Conservation (phyloP, 805 yeast species). For the Candida hispaniensis region DNA sequence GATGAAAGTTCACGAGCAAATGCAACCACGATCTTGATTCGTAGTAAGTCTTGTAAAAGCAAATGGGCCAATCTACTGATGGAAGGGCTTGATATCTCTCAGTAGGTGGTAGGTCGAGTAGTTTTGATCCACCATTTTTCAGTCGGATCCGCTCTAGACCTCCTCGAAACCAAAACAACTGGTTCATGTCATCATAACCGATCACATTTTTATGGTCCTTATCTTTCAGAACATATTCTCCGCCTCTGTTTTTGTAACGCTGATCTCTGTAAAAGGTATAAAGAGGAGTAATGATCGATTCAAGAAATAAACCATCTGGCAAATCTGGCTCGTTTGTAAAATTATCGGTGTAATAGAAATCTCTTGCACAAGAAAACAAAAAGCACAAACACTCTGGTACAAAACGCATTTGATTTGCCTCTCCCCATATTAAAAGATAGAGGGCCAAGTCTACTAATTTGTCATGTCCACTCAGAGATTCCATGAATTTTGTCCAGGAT, state of each 20-base stretch:
- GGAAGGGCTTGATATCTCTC: conserved; percentile 48
- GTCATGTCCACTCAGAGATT: conserved; percentile 40
- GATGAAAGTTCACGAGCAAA: conserved; percentile 85
- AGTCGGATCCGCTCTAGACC: conserved; percentile 52
- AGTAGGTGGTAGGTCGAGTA: conserved; percentile 44
- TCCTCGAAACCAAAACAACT: conserved; percentile 70
- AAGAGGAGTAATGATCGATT: conserved; percentile 64
- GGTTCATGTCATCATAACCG: conserved; percentile 88
- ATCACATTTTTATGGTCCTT: conserved; percentile 58
- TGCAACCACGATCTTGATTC: conserved; percentile 98
- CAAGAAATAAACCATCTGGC: conserved; percentile 35
- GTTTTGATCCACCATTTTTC: conserved; percentile 31
- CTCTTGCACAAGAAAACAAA: conserved; percentile 70
- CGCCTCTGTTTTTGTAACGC: conserved; percentile 37
- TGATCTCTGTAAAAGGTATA: conserved; percentile 51
- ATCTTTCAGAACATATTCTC: conserved; percentile 38
- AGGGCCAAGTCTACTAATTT: conserved; percentile 54
- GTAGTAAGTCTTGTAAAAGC: conserved; percentile 67
- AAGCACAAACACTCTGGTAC: conserved; percentile 87
- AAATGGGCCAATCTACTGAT: conserved; percentile 53
- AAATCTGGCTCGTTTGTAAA: conserved; percentile 17
- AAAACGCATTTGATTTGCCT: conserved; percentile 73
- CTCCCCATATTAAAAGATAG: conserved; percentile 79
- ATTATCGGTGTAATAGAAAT: conserved; percentile 44
- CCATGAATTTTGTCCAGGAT: conserved; percentile 39